Evolutionary conservation across 148 eudicot genomes (phyloP), one percentile per base, ranked within the genome.

Genomic region (Limonium bicolor): DNA sequence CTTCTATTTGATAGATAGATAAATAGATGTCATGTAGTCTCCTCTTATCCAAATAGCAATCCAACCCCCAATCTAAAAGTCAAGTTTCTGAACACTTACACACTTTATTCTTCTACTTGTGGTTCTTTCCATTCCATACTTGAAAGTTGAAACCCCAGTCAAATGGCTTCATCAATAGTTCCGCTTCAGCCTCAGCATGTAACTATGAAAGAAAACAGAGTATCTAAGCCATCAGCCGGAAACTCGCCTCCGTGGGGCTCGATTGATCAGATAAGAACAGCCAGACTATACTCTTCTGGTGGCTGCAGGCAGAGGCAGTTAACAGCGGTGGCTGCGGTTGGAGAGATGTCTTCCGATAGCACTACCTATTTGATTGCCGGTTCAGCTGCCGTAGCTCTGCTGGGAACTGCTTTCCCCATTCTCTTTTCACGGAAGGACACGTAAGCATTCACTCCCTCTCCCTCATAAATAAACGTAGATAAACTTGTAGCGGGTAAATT

Each of bases 391-490:
- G 71, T 80, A 9, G 80, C 88, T 5, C 59, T 80, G 52, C 34
- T 79, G 2, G 87, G 82, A 45, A 79, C 87, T 21, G 87, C 87
- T 15, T 74, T 74, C 42, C 87, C 87, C 9, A 51, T 74, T 20
- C 46, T 79, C 34, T 79, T 79, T 54, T 68, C 94, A 16, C 94
- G 96, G 55, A 87, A 82, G 58, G 96, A 87, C 64, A 13, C 46
- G 94, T 87, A 58, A 54, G 70, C 11, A 10, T 8, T 6, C 23
- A 2, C 13, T 0, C 17, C 36, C 10, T 10, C 7, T 35, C 12
- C 18, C 27, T n/a, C 6, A 35, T 13, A 4, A 5, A 4, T 6
- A n/a, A 35, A n/a, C 16, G n/a, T n/a, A n/a, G n/a, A n/a, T n/a
- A n/a, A n/a, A n/a, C n/a, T n/a, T n/a, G n/a, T n/a, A n/a, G n/a